Base-by-base conservation (phyloP, 192 early-diverging fungal species). In the Dissophora ornata region DNA sequence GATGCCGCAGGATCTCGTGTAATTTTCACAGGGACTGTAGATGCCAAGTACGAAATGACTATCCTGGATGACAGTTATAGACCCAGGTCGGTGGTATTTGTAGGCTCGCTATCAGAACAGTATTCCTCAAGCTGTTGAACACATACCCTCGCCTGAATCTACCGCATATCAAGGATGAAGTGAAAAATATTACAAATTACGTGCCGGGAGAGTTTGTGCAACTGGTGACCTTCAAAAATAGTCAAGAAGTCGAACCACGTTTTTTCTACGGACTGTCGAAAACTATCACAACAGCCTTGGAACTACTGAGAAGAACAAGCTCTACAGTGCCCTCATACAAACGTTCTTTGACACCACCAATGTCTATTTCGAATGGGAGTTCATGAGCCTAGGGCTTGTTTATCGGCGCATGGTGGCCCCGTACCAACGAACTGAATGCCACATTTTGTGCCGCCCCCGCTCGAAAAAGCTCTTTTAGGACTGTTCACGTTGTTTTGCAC, bases 151-250 rank as follows among this genome's bases (percentile, higher is more conserved):
- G 26, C 46, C 51, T 67, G 46, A 41, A 40, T 15, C 28, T 11
- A 48, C 32, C 28, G 33, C 36, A 36, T 55, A 69, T 63, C 54
- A 69, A 34, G 42, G 12, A 57, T 16, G 55, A 64, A 46, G 61
- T 51, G 30, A 65, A 24, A 52, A 30, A 24, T 29, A 48, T 60
- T 42, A 70, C 62, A 13, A 79, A 71, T 50, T 63, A 60, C 28
- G 67, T 79, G 33, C 77, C 62, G 29, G 48, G 62, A 34, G 77
- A 70, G 55, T 61, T 70, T 25, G 40, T 79, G 25, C 18, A 53
- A n/a, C 56, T 79, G 50, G 41, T 33, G 4, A 42, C 30, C 64
- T 75, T 66, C 56, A 38, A 66, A 40, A 66, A 38, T 45, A 18
- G 49, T n/a, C 26, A 45, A n/a, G 59, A 54, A 29, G 38, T 25